Evolutionary conservation across 805 yeast species (phyloP).

Genomic region (Teunomyces aglyptinius): DNA sequence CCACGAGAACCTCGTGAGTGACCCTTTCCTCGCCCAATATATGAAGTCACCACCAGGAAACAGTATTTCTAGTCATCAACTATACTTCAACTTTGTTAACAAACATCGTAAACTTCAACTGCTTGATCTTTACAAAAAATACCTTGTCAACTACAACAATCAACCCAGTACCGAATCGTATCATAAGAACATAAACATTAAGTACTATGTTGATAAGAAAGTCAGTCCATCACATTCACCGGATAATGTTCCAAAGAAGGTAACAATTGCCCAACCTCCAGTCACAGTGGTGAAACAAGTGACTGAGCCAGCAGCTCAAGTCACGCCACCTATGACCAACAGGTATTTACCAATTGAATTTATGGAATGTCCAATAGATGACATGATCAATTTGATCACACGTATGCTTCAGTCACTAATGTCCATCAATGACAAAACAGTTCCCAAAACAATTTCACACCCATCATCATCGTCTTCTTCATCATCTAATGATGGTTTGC

Average conservation of each 20-base stretch:
- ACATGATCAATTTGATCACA: conserved; percentile 67
- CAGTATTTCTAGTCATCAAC: conserved; percentile 14
- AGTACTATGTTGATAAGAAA: not conserved
- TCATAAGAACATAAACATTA: not conserved
- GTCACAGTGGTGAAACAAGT: not conserved
- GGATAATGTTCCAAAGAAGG: not conserved
- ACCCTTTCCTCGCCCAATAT: conserved; percentile 22
- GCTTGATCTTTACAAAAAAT: conserved; percentile 23
- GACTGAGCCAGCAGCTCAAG: not conserved
- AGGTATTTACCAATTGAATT: conserved; percentile 49
- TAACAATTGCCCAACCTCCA: conserved; percentile 1
- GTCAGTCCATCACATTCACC: not conserved
- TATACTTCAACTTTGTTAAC: conserved; percentile 19
- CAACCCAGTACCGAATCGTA: not conserved
- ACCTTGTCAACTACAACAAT: conserved; percentile 11
- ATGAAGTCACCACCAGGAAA: conserved; percentile 13
- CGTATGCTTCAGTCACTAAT: conserved; percentile 80
- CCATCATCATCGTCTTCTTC: conserved; percentile 19
- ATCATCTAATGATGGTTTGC: conserved; percentile 25
- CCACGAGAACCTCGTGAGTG: conserved; percentile 5
- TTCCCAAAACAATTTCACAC: conserved; percentile 30
- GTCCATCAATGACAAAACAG: conserved; percentile 63
- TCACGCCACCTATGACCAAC: conserved; percentile 1
- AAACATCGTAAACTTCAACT: conserved; percentile 17
- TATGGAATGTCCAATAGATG: conserved; percentile 65